These are phyloP conservation scores for Yamagishiella unicocca DNA, from an alignment of 139 green algal species.

Conservation along the genomic window DNA sequence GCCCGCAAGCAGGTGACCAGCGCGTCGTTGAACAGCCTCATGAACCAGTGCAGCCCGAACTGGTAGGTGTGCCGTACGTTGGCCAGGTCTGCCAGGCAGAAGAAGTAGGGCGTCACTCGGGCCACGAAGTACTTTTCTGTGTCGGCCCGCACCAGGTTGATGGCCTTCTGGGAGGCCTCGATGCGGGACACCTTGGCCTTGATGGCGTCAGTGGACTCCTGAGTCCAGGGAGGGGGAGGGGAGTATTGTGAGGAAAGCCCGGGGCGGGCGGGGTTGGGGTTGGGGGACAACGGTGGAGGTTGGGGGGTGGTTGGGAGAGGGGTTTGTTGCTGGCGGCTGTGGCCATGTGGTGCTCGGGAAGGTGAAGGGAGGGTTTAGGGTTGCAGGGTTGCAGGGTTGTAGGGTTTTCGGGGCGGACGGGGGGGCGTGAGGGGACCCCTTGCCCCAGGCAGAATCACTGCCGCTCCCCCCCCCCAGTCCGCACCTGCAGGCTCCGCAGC, in stretches of 20 bases:
- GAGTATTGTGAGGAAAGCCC: too few relatives aligned
- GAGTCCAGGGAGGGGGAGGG: constrained; percentile 36
- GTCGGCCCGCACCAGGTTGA: constrained; percentile 41
- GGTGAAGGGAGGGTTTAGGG: not conserved
- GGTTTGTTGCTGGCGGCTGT: too few relatives aligned
- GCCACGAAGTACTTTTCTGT: constrained; percentile 57
- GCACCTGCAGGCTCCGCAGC: constrained; percentile 20
- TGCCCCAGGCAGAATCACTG: not conserved
- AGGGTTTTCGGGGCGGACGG: not conserved
- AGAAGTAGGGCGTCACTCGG: constrained; percentile 56
- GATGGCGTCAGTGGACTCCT: constrained; percentile 45
- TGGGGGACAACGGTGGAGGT: too few relatives aligned
- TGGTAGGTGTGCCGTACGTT: constrained; percentile 60
- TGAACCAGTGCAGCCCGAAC: constrained; percentile 63
- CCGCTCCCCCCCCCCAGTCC: not conserved
- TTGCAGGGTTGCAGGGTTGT: too few relatives aligned
- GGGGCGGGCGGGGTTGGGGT: too few relatives aligned
- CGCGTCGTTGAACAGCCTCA: constrained; percentile 54
- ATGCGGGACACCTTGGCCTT: constrained; percentile 62
- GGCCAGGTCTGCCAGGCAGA: constrained; percentile 53
- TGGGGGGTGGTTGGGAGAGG: too few relatives aligned
- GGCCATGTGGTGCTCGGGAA: too few relatives aligned
- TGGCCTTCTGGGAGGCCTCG: constrained; percentile 47
- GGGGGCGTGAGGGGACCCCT: too few relatives aligned
- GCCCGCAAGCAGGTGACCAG: constrained; percentile 49